Evolutionary conservation across 305 asterid genomes (phyloP).

Genomic region (Solanum hybrid): DNA sequence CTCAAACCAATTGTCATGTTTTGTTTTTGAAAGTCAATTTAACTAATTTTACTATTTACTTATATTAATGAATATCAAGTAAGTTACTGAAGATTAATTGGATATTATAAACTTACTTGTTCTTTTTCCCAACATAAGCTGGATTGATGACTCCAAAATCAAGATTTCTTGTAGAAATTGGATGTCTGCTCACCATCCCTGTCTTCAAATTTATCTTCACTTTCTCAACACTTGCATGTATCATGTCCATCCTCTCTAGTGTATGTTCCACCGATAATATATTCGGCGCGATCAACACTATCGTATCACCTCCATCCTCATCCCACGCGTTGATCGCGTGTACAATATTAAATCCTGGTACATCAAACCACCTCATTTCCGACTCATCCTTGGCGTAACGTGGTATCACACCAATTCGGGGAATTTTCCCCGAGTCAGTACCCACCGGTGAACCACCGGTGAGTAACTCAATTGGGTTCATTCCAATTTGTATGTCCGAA

Average conservation of each 20-base stretch:
- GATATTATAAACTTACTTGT: constrained; percentile 28
- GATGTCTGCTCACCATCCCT: constrained; percentile 24
- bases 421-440: constrained; percentile 21
- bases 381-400: constrained; percentile 41
- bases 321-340: constrained; percentile 81
- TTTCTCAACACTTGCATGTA: constrained; percentile 36
- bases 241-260: constrained; percentile 38
- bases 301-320: constrained; percentile 49
- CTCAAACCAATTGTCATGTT: too few relatives aligned
- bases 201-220: constrained; percentile 34
- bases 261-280: constrained; percentile 33
- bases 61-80: background rate
- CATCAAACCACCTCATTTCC: constrained; percentile 52
- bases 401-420: constrained; percentile 41
- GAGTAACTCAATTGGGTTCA: constrained; percentile 27
- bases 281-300: constrained; percentile 55
- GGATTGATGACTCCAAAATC: constrained; percentile 59
- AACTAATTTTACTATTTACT: background rate
- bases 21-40: too few relatives aligned
- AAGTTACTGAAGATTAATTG: background rate
- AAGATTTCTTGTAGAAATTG: constrained; percentile 27
- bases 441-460: constrained; percentile 30
- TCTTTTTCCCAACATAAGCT: constrained; percentile 43
- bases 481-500: constrained; percentile 40
- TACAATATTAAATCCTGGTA: constrained; percentile 37